These are phyloP conservation scores for Populus euphratica DNA, from an alignment of 345 rosid genomes.

Conservation along the genomic window DNA sequence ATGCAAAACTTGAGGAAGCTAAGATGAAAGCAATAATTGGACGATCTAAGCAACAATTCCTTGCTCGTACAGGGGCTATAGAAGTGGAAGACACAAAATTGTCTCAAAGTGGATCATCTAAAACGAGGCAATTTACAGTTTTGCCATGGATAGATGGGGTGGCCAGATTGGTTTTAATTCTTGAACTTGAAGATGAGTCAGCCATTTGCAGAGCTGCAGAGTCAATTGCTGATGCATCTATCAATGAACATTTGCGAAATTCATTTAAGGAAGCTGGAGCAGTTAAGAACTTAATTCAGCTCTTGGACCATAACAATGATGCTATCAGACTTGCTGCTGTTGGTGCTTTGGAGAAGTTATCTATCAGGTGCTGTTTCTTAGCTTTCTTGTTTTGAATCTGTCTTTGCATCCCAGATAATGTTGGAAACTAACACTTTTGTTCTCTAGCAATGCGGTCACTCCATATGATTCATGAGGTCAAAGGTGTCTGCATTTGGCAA, in stretches of 20 bases:
- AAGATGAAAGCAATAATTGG: constrained; percentile 73
- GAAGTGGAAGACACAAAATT: constrained; percentile 57
- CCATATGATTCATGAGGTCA: background rate
- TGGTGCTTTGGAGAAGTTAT: constrained; percentile 65
- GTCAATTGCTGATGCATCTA: constrained; percentile 69
- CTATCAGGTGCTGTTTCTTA: constrained; percentile 51
- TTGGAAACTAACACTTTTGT: background rate
- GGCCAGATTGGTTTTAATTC: constrained; percentile 83
- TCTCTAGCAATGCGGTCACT: background rate
- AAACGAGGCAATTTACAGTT: constrained; percentile 43
- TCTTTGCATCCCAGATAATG: background rate
- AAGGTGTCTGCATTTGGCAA: background rate
- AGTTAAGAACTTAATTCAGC: constrained; percentile 61
- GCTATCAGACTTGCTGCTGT: constrained; percentile 43
- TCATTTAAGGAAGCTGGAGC: constrained; percentile 91
- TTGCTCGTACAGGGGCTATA: constrained; percentile 77
- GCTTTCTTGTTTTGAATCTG: constrained; percentile 3
- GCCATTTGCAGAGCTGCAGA: constrained; percentile 71
- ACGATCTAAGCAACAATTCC: constrained; percentile 70
- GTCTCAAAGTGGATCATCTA: constrained; percentile 33
- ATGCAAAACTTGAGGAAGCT: constrained; percentile 53
- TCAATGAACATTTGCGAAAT: constrained; percentile 70
- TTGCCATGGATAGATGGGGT: constrained; percentile 78
- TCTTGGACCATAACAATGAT: constrained; percentile 56
- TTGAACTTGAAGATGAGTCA: constrained; percentile 67